Percentiles rank a stretch among this genome's conserved stretches.
phyloP scores from a whole-genome alignment of 2,329 filamentous ascomycete genomes.

The Ploettnerulaceae sp. region DNA sequence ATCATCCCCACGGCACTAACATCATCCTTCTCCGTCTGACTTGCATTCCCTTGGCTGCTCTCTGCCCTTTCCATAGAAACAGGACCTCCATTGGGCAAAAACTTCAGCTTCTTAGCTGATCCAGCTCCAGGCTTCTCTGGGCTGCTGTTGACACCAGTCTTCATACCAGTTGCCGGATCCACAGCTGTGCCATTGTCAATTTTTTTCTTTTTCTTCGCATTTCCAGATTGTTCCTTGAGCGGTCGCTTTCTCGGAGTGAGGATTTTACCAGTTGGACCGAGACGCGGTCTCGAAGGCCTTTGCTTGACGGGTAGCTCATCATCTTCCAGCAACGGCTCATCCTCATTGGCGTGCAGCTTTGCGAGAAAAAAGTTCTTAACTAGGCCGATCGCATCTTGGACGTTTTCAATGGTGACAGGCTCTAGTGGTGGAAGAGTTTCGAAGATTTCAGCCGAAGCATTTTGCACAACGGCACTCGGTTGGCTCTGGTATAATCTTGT shows the following conservation, averaged over 20 bases:
- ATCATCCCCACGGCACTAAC: slow-evolving; percentile 71
- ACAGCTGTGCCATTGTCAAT: slow-evolving; percentile 47
- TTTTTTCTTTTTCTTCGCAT: slow-evolving; percentile 87
- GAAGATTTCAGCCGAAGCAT: slow-evolving; percentile 51
- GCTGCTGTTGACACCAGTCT: slow-evolving; percentile 34
- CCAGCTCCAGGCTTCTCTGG: slow-evolving; percentile 38
- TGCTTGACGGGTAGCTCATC: slow-evolving; percentile 94
- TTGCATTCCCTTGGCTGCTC: slow-evolving; percentile 48
- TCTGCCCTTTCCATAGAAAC: slow-evolving; percentile 53
- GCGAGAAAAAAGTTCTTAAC: slow-evolving; percentile 87
- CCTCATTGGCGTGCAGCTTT: slow-evolving; percentile 78
- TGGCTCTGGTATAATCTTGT: slow-evolving; percentile 83
- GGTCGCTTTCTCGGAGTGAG: slow-evolving; percentile 78
- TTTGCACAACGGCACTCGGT: slow-evolving; percentile 59
- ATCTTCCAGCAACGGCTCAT: slow-evolving; percentile 84
- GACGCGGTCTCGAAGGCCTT: slow-evolving; percentile 55
- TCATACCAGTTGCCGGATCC: slow-evolving; percentile 31
- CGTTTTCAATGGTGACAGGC: slow-evolving; percentile 71
- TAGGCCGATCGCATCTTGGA: slow-evolving; percentile 77
- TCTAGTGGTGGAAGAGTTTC: slow-evolving; percentile 65
- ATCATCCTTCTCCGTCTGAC: slow-evolving; percentile 61
- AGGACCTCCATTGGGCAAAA: slow-evolving; percentile 28
- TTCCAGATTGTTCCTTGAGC: slow-evolving; percentile 73
- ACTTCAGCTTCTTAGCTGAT: slow-evolving; percentile 50
- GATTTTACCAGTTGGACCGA: slow-evolving; percentile 77